A percentile compares a stretch with the other conserved stretches of the same genome.
Conservation (phyloP, 306 rosid genomes). For the Dalbergia cultrata region DNA sequence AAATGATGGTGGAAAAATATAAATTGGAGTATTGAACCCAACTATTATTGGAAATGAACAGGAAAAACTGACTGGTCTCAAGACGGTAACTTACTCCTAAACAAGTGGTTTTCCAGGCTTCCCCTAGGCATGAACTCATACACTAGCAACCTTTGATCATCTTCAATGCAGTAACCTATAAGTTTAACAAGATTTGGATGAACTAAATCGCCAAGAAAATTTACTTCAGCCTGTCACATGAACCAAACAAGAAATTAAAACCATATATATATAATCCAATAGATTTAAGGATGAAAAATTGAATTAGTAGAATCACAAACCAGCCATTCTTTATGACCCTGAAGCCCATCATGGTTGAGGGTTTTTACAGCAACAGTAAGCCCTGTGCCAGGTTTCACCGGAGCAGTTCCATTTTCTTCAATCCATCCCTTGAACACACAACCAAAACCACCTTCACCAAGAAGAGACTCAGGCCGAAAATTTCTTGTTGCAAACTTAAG, state of each 20-base stretch:
- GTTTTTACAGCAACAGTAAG: slow-evolving; percentile 94
- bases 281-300: background rate
- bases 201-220: slow-evolving; percentile 82
- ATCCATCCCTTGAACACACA: slow-evolving; percentile 96
- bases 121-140: slow-evolving; percentile 96
- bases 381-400: slow-evolving; percentile 92
- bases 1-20: background rate
- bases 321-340: slow-evolving; percentile 99
- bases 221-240: slow-evolving; percentile 81
- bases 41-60: background rate
- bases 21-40: background rate
- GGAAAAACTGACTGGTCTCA: slow-evolving; percentile 10
- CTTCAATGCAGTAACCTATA: slow-evolving; percentile 88
- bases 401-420: slow-evolving; percentile 95
- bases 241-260: slow-evolving; percentile 32
- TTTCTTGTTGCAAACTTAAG: slow-evolving; percentile 89
- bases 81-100: slow-evolving; percentile 68
- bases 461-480: slow-evolving; percentile 94
- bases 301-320: slow-evolving; percentile 58
- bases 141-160: slow-evolving; percentile 85
- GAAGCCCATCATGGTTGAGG: slow-evolving; percentile 91
- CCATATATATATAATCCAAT: background rate
- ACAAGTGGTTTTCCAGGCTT: slow-evolving; percentile 92
- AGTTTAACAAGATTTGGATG: slow-evolving; percentile 87
- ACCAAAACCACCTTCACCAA: slow-evolving; percentile 97